Base-by-base conservation (phyloP, 257 asterid genomes). In the Solanum okadae region DNA sequence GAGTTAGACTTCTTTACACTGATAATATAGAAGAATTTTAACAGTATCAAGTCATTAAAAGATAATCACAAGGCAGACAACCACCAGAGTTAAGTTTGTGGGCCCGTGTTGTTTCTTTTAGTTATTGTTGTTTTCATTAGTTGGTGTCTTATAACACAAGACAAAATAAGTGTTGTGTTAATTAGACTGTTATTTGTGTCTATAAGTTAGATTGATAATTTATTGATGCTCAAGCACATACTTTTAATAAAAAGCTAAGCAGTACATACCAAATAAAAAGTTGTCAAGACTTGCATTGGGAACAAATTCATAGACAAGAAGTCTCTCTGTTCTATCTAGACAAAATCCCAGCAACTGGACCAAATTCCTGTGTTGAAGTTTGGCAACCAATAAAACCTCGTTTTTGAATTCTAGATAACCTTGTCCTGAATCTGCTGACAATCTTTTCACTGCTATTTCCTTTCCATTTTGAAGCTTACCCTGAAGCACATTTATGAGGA, bases 271-370 rank as follows among this genome's bases (percentile, higher is more conserved):
- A 81, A 91, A 91, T 12, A 91, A 86, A 61, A 89, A 61, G 22
- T 40, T 40, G 29, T 87, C 89, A 5, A 91, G 91, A 35, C 92
- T 91, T 46, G 63, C 87, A 61, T 89, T 91, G 0, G 89, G 89
- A 37, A 90, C 71, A 46, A 83, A 90, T 33, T 91, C 91, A 87
- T 87, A 91, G 4, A 91, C 42, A 3, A 87, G 90, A 15, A 91
- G 27, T 44, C 63, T 91, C 37, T 91, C 89, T 86, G 71, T 86
- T 86, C 72, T 37, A 23, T 91, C 82, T 5, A 88, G 71, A 33
- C 91, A 91, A 87, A 70, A 89, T 34, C 93, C 91, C 7, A 86
- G 27, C 1, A 91, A 68, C 52, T 85, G 65, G 18, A 91, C 93
- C 29, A 91, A 76, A 78, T 89, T 89, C 27, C 73, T 86, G 31